Base-by-base conservation (phyloP, 2,329 filamentous ascomycete species). In the Drechslera avenae region DNA sequence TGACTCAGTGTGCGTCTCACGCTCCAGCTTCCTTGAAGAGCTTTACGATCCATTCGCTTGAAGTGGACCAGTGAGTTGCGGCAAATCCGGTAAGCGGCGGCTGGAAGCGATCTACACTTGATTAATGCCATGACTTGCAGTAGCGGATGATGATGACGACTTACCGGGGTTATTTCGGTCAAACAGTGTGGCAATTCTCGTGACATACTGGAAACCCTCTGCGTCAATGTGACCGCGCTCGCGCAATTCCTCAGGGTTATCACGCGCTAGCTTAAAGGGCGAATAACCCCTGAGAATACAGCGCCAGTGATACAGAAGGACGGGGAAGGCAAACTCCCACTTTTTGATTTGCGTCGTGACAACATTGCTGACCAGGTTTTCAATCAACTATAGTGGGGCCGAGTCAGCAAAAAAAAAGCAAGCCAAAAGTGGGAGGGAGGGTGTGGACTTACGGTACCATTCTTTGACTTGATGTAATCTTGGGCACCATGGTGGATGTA, bases 401-500 rank as follows among this genome's bases (percentile, higher is more conserved):
- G n/a, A 5, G 37, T 69, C 34, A 69, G 63, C 39, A 18, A 13
- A 28, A 17, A 18, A 13, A 28, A 17, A 19, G 32, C 23, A 16
- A 46, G 34, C 18, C n/a, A 18, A 19, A 39, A 1, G 37, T n/a
- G n/a, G 19, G n/a, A 39, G 18, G 12, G 37, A 23, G 18, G 9
- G 19, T 21, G 3, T 14, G 8, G 2, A 65, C 70, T 68, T 52
- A 73, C 71, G 2, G 70, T 73, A 19, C 66, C 64, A 37, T 64
- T 67, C 28, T 73, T 73, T 1, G 68, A 67, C 30, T 57, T 62
- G 35, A 72, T 71, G 46, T 73, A 74, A 12, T 63, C 60, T 39
- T 67, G 57, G 3, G 70, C 71, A 18, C 69, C 64, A 6, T 59
- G 57, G 36, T 69, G 63, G 16, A 74, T 71, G 52, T 71, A 74